Evolutionary conservation across 2,329 filamentous ascomycete species (phyloP).

Genomic region (Exophiala aquamarina): DNA sequence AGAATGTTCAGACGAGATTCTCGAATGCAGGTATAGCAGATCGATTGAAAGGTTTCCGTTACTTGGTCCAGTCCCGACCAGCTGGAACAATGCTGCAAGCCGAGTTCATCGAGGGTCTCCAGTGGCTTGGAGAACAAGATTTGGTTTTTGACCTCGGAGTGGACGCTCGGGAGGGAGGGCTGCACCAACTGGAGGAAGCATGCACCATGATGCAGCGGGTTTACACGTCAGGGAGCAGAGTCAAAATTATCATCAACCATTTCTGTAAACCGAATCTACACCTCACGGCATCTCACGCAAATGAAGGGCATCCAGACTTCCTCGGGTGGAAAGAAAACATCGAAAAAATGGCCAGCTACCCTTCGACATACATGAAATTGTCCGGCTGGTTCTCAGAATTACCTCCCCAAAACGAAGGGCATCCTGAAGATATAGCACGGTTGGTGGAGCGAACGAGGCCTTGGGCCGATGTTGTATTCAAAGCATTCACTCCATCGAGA

Average conservation of each 20-base stretch:
- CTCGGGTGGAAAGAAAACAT: conserved; percentile 69
- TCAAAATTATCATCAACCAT: conserved; percentile 75
- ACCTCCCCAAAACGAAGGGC: conserved; percentile 41
- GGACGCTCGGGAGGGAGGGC: conserved; percentile 74
- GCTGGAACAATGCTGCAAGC: conserved; percentile 63
- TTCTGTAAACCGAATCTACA: conserved; percentile 82
- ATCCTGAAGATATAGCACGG: conserved; percentile 46
- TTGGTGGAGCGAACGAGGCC: conserved; percentile 65
- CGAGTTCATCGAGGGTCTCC: conserved; percentile 65
- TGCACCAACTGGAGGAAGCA: conserved; percentile 70
- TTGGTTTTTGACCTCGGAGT: conserved; percentile 81
- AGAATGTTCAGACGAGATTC: conserved; percentile 53
- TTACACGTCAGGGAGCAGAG: conserved; percentile 57
- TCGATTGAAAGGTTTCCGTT: conserved; percentile 76
- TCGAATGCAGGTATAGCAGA: conserved; percentile 63
- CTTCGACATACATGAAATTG: conserved; percentile 83
- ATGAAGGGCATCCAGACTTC: conserved; percentile 55
- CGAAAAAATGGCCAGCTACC: conserved; percentile 63
- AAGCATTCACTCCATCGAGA: conserved; percentile 67
- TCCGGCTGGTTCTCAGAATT: conserved; percentile 84
- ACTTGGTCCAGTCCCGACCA: conserved; percentile 76
- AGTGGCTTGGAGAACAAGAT: conserved; percentile 62
- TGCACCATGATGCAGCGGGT: conserved; percentile 69
- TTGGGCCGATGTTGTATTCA: conserved; percentile 72
- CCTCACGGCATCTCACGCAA: conserved; percentile 37